phyloP scores from a whole-genome alignment of 2,329 filamentous ascomycete genomes.

The Stylonectria norvegica region DNA sequence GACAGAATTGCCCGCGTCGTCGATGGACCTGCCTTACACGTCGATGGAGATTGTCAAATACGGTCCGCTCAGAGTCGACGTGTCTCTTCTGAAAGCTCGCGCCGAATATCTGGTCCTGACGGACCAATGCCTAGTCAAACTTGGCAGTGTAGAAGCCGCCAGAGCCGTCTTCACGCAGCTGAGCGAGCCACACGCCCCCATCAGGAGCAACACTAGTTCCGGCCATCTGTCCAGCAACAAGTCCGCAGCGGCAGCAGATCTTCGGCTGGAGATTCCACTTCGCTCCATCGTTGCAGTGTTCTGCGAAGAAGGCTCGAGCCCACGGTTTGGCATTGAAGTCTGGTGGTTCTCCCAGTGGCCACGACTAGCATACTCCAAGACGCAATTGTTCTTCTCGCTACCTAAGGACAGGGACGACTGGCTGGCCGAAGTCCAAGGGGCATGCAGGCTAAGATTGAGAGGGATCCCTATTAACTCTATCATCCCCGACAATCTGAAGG shows the following conservation, averaged over 20 bases:
- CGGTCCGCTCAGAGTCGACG: constrained; percentile 48
- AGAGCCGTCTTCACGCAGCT: constrained; percentile 46
- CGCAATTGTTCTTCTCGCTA: constrained; percentile 48
- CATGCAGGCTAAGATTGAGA: constrained; percentile 38
- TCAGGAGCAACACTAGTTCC: constrained; percentile 11
- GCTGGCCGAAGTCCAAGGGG: constrained; percentile 45
- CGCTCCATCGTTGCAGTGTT: constrained; percentile 51
- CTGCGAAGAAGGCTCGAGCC: constrained; percentile 47
- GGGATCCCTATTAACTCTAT: constrained; percentile 34
- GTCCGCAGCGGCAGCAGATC: constrained; percentile 33
- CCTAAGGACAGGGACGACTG: constrained; percentile 49
- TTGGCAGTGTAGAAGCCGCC: constrained; percentile 47
- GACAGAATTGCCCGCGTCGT: constrained; percentile 30
- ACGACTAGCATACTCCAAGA: constrained; percentile 43
- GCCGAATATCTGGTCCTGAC: constrained; percentile 52
- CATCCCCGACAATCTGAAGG: constrained; percentile 45
- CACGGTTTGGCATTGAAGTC: constrained; percentile 51
- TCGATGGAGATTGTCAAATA: constrained; percentile 42
- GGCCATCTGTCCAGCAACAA: constrained; percentile 26
- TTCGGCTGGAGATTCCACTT: constrained; percentile 47
- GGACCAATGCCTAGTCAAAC: constrained; percentile 48
- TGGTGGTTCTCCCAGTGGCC: constrained; percentile 52
- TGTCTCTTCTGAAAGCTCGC: constrained; percentile 47
- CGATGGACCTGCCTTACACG: constrained; percentile 32
- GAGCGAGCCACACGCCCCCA: constrained; percentile 23